Evolutionary conservation across 2,329 filamentous ascomycete species (phyloP).

Genomic region (Ophiostoma novo-ulmi): DNA sequence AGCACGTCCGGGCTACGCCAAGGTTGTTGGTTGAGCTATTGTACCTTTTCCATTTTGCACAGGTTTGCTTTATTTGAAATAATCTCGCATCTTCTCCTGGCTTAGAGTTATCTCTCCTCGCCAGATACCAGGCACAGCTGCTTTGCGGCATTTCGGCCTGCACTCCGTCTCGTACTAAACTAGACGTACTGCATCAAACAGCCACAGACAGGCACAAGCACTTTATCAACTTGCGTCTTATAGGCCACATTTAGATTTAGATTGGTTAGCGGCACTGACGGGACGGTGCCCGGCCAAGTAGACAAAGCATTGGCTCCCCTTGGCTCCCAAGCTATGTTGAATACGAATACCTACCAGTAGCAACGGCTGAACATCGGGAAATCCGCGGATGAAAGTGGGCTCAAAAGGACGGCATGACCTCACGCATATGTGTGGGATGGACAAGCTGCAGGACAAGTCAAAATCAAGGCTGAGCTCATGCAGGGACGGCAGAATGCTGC

Average conservation of each 20-base stretch:
- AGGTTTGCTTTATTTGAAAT: too few species aligned
- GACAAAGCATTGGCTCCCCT: not conserved
- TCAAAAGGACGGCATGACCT: not conserved
- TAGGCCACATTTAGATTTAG: not conserved
- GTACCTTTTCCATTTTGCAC: not conserved
- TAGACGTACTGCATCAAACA: not conserved
- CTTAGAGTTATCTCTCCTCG: not conserved
- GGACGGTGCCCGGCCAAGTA: not conserved
- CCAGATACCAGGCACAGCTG: not conserved
- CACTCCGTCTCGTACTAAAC: not conserved
- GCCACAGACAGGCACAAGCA: not conserved
- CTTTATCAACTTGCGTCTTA: not conserved
- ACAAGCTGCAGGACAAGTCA: not conserved
- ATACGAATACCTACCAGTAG: not conserved
- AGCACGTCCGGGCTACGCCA: too few species aligned
- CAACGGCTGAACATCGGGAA: constrained; percentile 7
- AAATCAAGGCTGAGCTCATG: not conserved
- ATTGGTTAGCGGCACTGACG: not conserved
- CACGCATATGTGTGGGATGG: not conserved
- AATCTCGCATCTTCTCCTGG: not conserved
- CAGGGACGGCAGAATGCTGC: not conserved
- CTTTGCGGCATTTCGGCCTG: not conserved
- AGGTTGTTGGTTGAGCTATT: too few species aligned
- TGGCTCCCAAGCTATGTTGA: not conserved
- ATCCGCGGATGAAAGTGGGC: constrained; percentile 10